phyloP scores from a whole-genome alignment of 176 grass and related monocot genomes.

The Ensete ventricosum region DNA sequence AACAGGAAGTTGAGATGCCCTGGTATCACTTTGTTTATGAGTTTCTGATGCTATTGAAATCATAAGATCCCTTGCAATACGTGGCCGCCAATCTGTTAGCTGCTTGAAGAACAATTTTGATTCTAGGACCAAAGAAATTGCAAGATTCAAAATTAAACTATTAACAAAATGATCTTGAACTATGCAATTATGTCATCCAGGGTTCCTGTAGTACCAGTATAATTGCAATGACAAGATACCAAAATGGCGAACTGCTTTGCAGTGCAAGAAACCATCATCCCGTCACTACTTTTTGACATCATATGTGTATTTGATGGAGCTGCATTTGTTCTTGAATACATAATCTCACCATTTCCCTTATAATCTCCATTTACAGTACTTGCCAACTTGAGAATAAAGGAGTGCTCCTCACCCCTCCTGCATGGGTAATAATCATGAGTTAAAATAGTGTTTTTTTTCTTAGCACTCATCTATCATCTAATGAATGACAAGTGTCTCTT shows the following conservation, averaged over 20 bases:
- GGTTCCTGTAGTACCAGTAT: conserved; percentile 41
- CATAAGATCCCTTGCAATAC: conserved; percentile 80
- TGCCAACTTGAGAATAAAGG: conserved; percentile 94
- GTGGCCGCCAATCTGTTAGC: conserved; percentile 66
- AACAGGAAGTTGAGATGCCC: conserved; percentile 72
- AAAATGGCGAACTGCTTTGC: conserved; percentile 76
- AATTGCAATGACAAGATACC: conserved; percentile 92
- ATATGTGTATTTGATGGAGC: conserved; percentile 28
- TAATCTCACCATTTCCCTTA: conserved; percentile 34
- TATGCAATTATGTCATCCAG: not conserved
- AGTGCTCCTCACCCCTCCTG: conserved; percentile 90
- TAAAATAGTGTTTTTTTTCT: too few relatives aligned
- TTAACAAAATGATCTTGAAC: not conserved
- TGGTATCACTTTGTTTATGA: conserved; percentile 42
- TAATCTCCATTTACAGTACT: conserved; percentile 33
- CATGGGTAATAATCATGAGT: conserved; percentile 21
- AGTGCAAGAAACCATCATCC: conserved; percentile 21
- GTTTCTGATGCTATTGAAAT: conserved; percentile 71
- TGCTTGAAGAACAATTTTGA: conserved; percentile 98
- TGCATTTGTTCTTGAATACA: conserved; percentile 31
- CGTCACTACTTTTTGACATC: conserved; percentile 33
- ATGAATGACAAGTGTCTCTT: not conserved
- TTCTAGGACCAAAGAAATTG: conserved; percentile 38
- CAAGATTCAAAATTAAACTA: not conserved
- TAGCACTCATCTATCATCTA: not conserved